These are phyloP conservation scores for Stevia rebaudiana DNA, from an alignment of 140 eudicot genomes.

Conservation along the genomic window DNA sequence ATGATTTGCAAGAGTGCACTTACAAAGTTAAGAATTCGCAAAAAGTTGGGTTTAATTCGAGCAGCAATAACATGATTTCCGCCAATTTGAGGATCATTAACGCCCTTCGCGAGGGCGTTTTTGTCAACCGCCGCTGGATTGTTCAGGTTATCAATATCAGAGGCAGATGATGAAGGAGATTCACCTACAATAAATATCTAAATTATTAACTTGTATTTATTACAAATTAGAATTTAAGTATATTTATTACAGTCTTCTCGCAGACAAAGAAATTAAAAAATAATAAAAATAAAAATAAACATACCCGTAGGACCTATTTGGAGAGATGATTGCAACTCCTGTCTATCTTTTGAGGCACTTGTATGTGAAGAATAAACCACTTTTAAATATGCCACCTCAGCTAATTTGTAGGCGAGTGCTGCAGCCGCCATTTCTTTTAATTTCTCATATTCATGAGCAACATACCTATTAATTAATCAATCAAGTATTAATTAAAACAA, in stretches of 20 bases:
- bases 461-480: conserved; percentile 49
- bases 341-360: conserved; percentile 62
- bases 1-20: conserved; percentile 28
- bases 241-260: not conserved
- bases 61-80: conserved; percentile 79
- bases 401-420: conserved; percentile 88
- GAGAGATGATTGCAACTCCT: conserved; percentile 74
- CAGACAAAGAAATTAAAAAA: not conserved
- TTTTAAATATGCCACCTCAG: conserved; percentile 85
- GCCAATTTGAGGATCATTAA: conserved; percentile 65
- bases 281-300: not conserved
- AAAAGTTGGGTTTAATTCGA: conserved; percentile 56
- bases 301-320: conserved; percentile 84
- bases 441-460: conserved; percentile 92
- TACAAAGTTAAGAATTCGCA: conserved; percentile 67
- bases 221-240: not conserved
- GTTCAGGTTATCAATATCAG: conserved; percentile 91
- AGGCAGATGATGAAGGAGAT: conserved; percentile 98
- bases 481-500: not conserved
- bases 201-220: not conserved
- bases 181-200: conserved; percentile 46
- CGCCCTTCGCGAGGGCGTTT: conserved; percentile 51
- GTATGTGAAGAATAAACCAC: conserved; percentile 72
- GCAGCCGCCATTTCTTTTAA: conserved; percentile 92
- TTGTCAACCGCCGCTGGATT: conserved; percentile 61